A percentile compares a stretch with the other conserved stretches of the same genome.
Evolutionary conservation across 129 eudicot genomes (phyloP).

Genomic region (Flaveria brownii): DNA sequence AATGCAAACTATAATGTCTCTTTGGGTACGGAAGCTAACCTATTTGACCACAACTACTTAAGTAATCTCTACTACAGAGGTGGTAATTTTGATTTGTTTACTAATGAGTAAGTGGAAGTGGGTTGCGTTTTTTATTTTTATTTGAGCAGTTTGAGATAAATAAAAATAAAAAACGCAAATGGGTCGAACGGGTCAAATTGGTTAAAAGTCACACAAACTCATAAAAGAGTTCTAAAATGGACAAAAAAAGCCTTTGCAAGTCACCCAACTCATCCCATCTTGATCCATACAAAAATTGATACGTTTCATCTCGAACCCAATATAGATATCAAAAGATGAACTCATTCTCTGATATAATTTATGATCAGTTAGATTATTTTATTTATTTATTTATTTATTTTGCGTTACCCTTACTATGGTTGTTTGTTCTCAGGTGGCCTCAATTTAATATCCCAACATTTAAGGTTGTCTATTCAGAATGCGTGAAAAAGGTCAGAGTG

Average conservation of each 20-base stretch:
- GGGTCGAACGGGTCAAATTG: background rate
- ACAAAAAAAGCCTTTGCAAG: background rate
- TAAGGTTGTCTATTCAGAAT: constrained; percentile 53
- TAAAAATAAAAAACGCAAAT: too few species aligned
- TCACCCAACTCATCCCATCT: background rate
- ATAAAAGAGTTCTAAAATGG: background rate
- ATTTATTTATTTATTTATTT: background rate
- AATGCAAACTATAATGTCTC: background rate
- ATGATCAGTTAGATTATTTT: background rate
- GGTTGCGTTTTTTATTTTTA: background rate
- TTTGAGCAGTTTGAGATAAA: too few species aligned
- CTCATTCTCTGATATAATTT: background rate
- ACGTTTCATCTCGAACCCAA: background rate
- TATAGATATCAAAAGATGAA: constrained; percentile 3
- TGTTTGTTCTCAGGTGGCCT: constrained; percentile 74
- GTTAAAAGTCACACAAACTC: background rate
- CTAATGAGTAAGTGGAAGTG: background rate
- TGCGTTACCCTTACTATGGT: background rate
- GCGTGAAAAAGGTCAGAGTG: constrained; percentile 61
- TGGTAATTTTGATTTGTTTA: background rate
- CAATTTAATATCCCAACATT: constrained; percentile 72
- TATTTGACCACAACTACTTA: background rate
- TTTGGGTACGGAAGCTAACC: background rate
- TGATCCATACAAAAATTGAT: background rate
- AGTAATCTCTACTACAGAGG: background rate